phyloP scores from a whole-genome alignment of 495 filamentous ascomycete genomes.

The Penicillium arizonense region DNA sequence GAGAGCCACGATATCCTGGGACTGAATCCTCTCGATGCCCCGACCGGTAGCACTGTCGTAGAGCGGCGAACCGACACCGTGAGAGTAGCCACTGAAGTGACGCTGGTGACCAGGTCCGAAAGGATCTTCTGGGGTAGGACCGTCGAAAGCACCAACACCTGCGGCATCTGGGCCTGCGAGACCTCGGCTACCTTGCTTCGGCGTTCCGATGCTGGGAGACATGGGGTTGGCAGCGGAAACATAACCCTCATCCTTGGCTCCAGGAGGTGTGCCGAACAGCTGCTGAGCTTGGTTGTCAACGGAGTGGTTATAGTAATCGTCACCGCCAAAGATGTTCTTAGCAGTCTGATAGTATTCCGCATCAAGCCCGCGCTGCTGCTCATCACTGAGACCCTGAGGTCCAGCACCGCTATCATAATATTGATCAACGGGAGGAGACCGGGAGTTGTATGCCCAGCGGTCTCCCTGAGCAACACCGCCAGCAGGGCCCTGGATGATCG shows the following conservation, averaged over 20 bases:
- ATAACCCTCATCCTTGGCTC: conserved; percentile 81
- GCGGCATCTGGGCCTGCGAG: conserved; percentile 56
- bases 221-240: conserved; percentile 77
- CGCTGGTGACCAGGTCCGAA: conserved; percentile 60
- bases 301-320: conserved; percentile 33
- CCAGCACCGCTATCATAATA: conserved; percentile 40
- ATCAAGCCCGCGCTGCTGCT: conserved; percentile 31
- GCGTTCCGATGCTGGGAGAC: conserved; percentile 55
- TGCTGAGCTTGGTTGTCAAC: conserved; percentile 32
- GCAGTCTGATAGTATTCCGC: conserved; percentile 42
- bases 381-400: conserved; percentile 26
- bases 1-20: conserved; percentile 92
- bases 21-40: conserved; percentile 90
- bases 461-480: conserved; percentile 50
- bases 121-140: conserved; percentile 60
- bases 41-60: conserved; percentile 89
- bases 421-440: conserved; percentile 46
- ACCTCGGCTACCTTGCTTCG: conserved; percentile 59
- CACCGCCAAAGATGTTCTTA: conserved; percentile 33
- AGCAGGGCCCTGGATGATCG: conserved; percentile 68
- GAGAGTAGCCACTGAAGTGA: conserved; percentile 85
- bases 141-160: conserved; percentile 55
- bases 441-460: conserved; percentile 53
- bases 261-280: conserved; percentile 42
- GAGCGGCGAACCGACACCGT: conserved; percentile 71